Evolutionary conservation across 495 filamentous ascomycete genomes (phyloP).

Genomic region (Hyaloscypha variabilis): DNA sequence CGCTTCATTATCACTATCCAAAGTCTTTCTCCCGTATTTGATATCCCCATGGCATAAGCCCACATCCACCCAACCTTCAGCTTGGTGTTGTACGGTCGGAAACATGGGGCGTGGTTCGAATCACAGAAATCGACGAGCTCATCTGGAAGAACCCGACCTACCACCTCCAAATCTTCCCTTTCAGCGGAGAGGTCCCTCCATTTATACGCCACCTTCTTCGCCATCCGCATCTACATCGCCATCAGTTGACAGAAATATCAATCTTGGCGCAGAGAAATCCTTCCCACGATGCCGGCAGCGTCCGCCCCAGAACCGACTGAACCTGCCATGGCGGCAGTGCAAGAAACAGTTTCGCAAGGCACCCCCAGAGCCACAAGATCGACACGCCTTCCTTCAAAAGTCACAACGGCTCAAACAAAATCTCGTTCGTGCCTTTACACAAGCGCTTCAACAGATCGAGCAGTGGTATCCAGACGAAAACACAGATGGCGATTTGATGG

Average conservation of each 20-base stretch:
- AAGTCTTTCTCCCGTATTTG: not conserved
- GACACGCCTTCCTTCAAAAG: not conserved
- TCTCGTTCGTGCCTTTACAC: conserved; percentile 2
- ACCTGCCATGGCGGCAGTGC: not conserved
- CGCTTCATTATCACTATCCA: not conserved
- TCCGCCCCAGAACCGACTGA: not conserved
- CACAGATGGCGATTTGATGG: conserved; percentile 19
- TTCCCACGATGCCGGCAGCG: not conserved
- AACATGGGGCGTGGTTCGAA: not conserved
- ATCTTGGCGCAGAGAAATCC: not conserved
- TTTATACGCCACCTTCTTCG: not conserved
- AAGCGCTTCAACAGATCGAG: conserved; percentile 9
- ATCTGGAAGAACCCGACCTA: not conserved
- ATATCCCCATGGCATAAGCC: not conserved
- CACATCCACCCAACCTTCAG: not conserved
- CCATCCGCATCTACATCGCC: not conserved
- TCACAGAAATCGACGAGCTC: not conserved
- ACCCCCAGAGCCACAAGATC: not conserved
- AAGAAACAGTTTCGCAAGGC: not conserved
- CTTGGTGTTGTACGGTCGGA: not conserved
- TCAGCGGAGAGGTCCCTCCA: not conserved
- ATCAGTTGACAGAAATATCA: not conserved
- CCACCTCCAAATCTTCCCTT: not conserved
- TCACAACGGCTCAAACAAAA: conserved; percentile 12
- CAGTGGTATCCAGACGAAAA: conserved; percentile 23